phyloP scores from a whole-genome alignment of 2,329 filamentous ascomycete genomes.

The Diaporthe ilicicola region DNA sequence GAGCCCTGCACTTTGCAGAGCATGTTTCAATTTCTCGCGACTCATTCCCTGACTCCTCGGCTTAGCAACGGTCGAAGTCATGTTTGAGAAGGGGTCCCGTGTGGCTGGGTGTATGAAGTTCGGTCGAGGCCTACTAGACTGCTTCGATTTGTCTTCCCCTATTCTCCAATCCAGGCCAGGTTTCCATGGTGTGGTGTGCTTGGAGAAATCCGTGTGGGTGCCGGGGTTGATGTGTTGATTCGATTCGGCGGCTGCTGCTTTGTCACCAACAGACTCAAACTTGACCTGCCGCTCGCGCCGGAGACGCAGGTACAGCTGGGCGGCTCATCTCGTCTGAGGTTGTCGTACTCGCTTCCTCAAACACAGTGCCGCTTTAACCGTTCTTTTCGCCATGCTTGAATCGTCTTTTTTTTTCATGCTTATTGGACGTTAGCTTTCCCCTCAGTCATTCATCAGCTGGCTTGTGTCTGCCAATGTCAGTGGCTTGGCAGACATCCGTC shows the following conservation, averaged over 20 bases:
- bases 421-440: slow-evolving; percentile 15
- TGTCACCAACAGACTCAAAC: neutral
- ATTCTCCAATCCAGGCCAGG: neutral
- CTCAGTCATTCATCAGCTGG: slow-evolving; percentile 17
- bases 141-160: slow-evolving; percentile 3
- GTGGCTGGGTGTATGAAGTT: neutral
- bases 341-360: slow-evolving; percentile 8
- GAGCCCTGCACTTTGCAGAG: neutral
- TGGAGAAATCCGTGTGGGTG: slow-evolving; percentile 1
- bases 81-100: neutral
- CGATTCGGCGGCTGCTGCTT: neutral
- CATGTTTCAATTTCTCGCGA: neutral
- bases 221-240: neutral
- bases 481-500: slow-evolving; percentile 24
- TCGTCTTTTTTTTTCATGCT: neutral
- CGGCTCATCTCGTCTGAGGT: slow-evolving; percentile 18
- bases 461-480: slow-evolving; percentile 22
- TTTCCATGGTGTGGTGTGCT: neutral
- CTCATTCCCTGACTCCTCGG: neutral
- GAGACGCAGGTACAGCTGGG: slow-evolving; percentile 17
- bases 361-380: slow-evolving; percentile 12
- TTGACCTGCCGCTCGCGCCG: slow-evolving; percentile 1
- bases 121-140: neutral
- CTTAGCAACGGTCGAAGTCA: neutral
- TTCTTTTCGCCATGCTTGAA: neutral